A percentile compares a stretch with the other conserved stretches of the same genome.
These are phyloP conservation scores for Styphnolobium japonicum DNA, from an alignment of 306 rosid species.

Conservation along the genomic window DNA sequence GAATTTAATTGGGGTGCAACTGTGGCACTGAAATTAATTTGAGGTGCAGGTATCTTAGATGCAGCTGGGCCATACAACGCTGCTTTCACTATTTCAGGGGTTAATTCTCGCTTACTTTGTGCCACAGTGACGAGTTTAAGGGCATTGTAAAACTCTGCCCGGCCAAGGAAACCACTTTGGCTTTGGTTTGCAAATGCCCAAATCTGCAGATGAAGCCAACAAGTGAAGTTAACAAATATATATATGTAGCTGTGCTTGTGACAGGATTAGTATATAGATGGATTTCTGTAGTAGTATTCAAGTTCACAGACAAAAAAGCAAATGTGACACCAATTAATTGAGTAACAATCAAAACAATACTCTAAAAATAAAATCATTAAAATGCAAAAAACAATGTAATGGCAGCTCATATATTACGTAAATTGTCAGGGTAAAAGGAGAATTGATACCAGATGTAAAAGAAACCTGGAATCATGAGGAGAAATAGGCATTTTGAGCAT, in stretches of 20 bases:
- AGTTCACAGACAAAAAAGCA: not conserved
- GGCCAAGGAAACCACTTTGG: slow-evolving; percentile 80
- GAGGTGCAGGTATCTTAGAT: slow-evolving; percentile 94
- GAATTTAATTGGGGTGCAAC: slow-evolving; percentile 48
- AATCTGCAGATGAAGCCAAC: slow-evolving; percentile 55
- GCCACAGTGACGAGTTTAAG: slow-evolving; percentile 99
- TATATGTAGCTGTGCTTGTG: not conserved
- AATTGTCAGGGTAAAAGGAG: not conserved
- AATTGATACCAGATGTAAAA: not conserved
- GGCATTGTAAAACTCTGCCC: slow-evolving; percentile 91
- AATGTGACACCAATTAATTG: not conserved
- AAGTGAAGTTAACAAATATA: not conserved
- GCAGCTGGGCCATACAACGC: slow-evolving; percentile 90
- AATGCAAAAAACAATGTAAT: not conserved
- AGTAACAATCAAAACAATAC: not conserved
- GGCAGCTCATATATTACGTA: not conserved
- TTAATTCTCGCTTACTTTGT: slow-evolving; percentile 84
- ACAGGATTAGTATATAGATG: not conserved
- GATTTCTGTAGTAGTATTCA: not conserved
- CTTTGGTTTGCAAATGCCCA: slow-evolving; percentile 82
- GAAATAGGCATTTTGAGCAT: not conserved
- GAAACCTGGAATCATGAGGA: not conserved
- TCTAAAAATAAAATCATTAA: not conserved
- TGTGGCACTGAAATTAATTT: slow-evolving; percentile 54
- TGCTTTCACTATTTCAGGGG: slow-evolving; percentile 88